Evolutionary conservation across 305 asterid genomes (phyloP), one percentile per base, ranked within the genome.

Genomic region (Fraxinus velutina): DNA sequence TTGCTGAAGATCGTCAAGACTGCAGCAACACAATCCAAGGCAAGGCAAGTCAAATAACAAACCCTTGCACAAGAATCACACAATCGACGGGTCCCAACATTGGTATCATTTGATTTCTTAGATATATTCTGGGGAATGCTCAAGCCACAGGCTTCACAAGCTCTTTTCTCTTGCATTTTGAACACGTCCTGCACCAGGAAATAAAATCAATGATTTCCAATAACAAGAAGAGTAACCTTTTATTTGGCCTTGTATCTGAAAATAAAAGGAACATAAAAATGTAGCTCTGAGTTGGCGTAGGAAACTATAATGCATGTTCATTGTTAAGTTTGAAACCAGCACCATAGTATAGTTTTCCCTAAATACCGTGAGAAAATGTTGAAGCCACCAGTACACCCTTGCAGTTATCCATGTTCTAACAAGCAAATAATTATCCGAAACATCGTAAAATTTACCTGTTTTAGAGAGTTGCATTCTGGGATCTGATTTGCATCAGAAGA

Each of bases 1-100:
- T 73, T 50, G 22, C 57, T 77, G 75, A 73, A 68, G 77, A 68
- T 52, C 6, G 81, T 71, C 24, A 32, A 30, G 75, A 71, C 37
- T 30, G 44, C 75, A 71, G 24, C 7, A 32, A 32, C 19, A 29
- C 19, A 27, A 64, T 12, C 5, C 39, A 70, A 12, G 21, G 42
- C 76, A 24, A 77, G 78, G 78, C n/a, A 52, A 83, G 85, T 84
- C 80, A 88, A 84, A 88, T 77, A 79, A 88, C 97, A 70, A 85
- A 96, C 98, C 99, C 95, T 89, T 75, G 98, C 86, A 89, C 99
- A 96, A 87, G 97, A 86, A 80, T 93, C 75, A 87, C 99, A 96
- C 90, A 96, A 83, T 42, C 94, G 96, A 81, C 83, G 90, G 90
- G 90, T 81, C 80, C 88, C 88, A 64, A 85, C 88, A 83, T 88